Evolutionary conservation across 78 protist species (phyloP), one percentile per base, ranked within the genome.

Genomic region (Dictyostelium intermedium): DNA sequence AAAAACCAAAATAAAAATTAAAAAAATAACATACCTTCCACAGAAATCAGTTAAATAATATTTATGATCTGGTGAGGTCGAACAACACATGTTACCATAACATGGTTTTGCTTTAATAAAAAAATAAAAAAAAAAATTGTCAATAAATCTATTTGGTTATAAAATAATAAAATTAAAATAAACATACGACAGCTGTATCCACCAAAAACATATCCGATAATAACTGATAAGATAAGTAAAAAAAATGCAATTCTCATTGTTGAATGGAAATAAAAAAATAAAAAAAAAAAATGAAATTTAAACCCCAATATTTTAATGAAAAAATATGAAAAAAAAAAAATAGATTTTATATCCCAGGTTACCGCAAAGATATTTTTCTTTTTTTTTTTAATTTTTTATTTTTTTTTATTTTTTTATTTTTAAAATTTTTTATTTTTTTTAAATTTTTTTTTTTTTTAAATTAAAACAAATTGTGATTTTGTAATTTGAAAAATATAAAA

Each of bases 21-120:
- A 5, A 25, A 32, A 13, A 32, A 16, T 25, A 69, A 61, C 32
- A n/a, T 10, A 61, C 74, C 83, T 20, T n/a, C 92, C 92, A 86
- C 92, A 85, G 73, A 85, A 85, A 53, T 85, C 93, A 10, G 93
- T 87, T 66, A 87, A 87, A 66, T 87, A 87, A 45, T 87, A 87
- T 63, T 27, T 11, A 13, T 87, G 78, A 23, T 45, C 32, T 14
- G 86, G 53, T 60, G 93, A 53, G 45, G 66, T 66, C 2, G 79
- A 78, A 45, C 93, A 87, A 74, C 93, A 87, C 85, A 89, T 83
- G 34, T 87, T 87, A 32, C 93, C 93, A 87, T 87, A 87, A 66
- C 93, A 87, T 78, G 92, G 66, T 56, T 56, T 56, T 20, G 92
- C 81, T 35, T 20, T 25, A 25, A 10, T 5, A 4, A 14, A 25